These are phyloP conservation scores for Vigna mungo DNA, from an alignment of 306 rosid genomes.

Conservation along the genomic window DNA sequence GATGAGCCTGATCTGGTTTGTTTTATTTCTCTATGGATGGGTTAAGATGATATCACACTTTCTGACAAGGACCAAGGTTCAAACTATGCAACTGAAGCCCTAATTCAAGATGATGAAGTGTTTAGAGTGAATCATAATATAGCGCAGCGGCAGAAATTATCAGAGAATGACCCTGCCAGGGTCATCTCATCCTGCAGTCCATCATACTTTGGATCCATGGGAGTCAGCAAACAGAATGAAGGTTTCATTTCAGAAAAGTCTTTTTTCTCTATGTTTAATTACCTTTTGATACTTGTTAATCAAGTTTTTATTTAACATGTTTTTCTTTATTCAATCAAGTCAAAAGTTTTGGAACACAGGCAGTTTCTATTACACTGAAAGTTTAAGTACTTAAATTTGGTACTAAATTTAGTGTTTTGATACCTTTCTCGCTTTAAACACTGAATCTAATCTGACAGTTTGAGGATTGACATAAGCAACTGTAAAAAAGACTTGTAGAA, in stretches of 20 bases:
- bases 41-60: conserved; percentile 77
- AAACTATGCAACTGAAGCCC: conserved; percentile 50
- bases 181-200: conserved; percentile 41
- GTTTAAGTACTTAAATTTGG: neutral
- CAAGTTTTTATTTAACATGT: neutral
- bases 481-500: neutral
- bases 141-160: conserved; percentile 49
- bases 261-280: conserved; percentile 30
- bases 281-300: neutral
- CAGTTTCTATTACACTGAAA: neutral
- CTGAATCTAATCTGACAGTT: conserved; percentile 8
- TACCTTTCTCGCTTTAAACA: conserved; percentile 30
- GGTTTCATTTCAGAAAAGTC: conserved; percentile 50
- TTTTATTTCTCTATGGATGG: conserved; percentile 46
- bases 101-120: conserved; percentile 43
- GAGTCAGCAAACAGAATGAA: conserved; percentile 51
- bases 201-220: conserved; percentile 41
- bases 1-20: conserved; percentile 45
- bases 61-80: conserved; percentile 61
- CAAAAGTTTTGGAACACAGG: conserved; percentile 21
- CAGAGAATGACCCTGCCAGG: conserved; percentile 39
- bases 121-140: conserved; percentile 46
- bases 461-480: neutral
- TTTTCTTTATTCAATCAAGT: conserved; percentile 23
- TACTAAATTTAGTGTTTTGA: conserved; percentile 24